Percentiles rank a stretch among this genome's conserved stretches.
Evolutionary conservation across 2,329 filamentous ascomycete species (phyloP).

Genomic region (Fusarium nygamai): DNA sequence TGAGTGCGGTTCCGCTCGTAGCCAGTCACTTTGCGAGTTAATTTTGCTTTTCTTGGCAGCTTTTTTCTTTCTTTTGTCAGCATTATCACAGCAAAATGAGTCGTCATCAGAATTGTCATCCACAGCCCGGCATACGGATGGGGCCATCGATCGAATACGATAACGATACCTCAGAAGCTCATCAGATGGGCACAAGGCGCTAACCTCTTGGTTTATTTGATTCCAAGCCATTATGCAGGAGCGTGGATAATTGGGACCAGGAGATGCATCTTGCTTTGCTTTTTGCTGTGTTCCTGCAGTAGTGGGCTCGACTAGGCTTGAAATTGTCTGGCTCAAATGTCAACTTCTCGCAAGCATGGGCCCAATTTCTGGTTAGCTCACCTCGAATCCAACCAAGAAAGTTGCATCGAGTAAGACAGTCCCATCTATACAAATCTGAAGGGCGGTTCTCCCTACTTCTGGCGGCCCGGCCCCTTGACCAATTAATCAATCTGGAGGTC

Average conservation of each 20-base stretch:
- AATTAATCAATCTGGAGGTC: background rate
- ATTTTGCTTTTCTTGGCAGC: background rate
- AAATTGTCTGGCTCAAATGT: constrained; percentile 19
- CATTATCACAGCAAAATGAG: constrained; percentile 7
- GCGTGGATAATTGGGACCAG: constrained; percentile 19
- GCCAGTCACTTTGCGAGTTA: background rate
- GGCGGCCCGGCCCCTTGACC: background rate
- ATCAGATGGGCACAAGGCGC: constrained; percentile 19
- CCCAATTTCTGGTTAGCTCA: constrained; percentile 11
- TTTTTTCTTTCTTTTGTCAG: constrained; percentile 18
- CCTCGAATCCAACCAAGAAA: background rate
- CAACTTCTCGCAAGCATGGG: constrained; percentile 1
- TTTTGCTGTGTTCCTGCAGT: constrained; percentile 41
- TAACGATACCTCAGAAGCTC: background rate
- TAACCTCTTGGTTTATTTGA: constrained; percentile 18
- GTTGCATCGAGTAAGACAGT: constrained; percentile 1
- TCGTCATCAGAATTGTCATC: constrained; percentile 27
- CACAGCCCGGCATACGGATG: constrained; percentile 7
- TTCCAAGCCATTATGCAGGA: constrained; percentile 23
- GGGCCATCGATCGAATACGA: constrained; percentile 26
- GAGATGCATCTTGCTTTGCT: constrained; percentile 28
- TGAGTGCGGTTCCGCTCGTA: constrained; percentile 24
- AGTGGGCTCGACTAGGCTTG: constrained; percentile 35
- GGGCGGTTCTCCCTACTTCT: background rate
- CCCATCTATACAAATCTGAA: background rate